Evolutionary conservation across 2,329 filamentous ascomycete species (phyloP).

Genomic region (Aspergillus oerlinghausenensis): DNA sequence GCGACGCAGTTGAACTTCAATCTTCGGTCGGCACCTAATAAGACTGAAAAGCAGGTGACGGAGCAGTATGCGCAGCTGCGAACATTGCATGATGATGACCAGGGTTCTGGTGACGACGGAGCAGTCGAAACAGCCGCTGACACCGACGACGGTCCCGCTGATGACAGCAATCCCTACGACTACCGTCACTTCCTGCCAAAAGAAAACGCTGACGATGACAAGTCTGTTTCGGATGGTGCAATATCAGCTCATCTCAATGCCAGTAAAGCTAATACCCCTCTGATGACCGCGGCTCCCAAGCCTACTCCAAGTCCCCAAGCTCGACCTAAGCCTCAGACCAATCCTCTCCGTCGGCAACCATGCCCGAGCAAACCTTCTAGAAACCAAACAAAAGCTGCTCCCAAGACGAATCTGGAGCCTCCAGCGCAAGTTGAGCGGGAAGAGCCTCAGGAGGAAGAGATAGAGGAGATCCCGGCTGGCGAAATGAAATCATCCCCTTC

Average conservation of each 20-base stretch:
- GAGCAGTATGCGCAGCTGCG: slow-evolving; percentile 64
- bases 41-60: slow-evolving; percentile 60
- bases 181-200: slow-evolving; percentile 47
- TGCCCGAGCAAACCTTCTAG: slow-evolving; percentile 18
- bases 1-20: slow-evolving; percentile 87
- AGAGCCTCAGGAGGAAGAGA: slow-evolving; percentile 1
- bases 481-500: slow-evolving; percentile 24
- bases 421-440: slow-evolving; percentile 12
- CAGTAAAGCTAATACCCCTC: slow-evolving; percentile 32
- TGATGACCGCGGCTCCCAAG: slow-evolving; percentile 25
- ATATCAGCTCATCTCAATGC: slow-evolving; percentile 29
- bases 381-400: slow-evolving; percentile 8
- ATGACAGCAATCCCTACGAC: slow-evolving; percentile 46
- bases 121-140: slow-evolving; percentile 27
- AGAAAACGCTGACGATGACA: slow-evolving; percentile 31
- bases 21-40: slow-evolving; percentile 63
- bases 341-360: slow-evolving; percentile 30
- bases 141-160: slow-evolving; percentile 41
- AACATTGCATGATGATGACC: slow-evolving; percentile 34
- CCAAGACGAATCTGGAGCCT: slow-evolving; percentile 22
- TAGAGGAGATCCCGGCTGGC: slow-evolving; percentile 6
- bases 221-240: slow-evolving; percentile 29
- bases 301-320: slow-evolving; percentile 24
- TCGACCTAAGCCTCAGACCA: slow-evolving; percentile 27
- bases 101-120: slow-evolving; percentile 30